Evolutionary conservation across 1,284 basidiomycete genomes (phyloP).

Genomic region (Pisolithus thermaeus): DNA sequence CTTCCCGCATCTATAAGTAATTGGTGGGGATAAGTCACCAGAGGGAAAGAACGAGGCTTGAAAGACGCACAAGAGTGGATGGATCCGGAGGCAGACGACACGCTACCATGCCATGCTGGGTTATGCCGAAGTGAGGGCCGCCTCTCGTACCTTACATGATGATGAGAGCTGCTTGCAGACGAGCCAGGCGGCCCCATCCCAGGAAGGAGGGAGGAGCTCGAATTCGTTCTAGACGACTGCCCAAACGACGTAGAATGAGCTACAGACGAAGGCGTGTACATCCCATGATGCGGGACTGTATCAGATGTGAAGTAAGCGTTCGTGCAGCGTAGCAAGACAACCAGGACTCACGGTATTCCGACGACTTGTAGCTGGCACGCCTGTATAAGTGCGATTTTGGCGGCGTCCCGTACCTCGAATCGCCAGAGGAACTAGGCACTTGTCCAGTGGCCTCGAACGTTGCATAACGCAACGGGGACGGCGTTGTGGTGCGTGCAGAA

Average conservation of each 20-base stretch:
- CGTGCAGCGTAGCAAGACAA: background rate
- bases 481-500: conserved; percentile 23
- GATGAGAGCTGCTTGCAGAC: conserved; percentile 25
- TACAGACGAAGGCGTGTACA: conserved; percentile 22
- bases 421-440: conserved; percentile 12
- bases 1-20: conserved; percentile 18
- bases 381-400: conserved; percentile 26
- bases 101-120: conserved; percentile 39
- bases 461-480: conserved; percentile 27
- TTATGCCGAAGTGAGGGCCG: conserved; percentile 39
- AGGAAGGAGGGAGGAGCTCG: conserved; percentile 39
- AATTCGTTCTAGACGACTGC: conserved; percentile 42
- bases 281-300: conserved; percentile 26
- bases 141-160: conserved; percentile 25
- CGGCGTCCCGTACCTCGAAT: conserved; percentile 24
- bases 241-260: conserved; percentile 30
- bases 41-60: conserved; percentile 2
- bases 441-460: conserved; percentile 19
- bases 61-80: conserved; percentile 24
- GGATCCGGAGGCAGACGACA: conserved; percentile 29
- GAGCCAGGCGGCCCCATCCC: conserved; percentile 23
- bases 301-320: background rate
- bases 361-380: conserved; percentile 30
- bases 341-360: conserved; percentile 25
- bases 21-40: conserved; percentile 9